These are phyloP conservation scores for Comarum palustre DNA, from an alignment of 306 rosid genomes.

Conservation along the genomic window DNA sequence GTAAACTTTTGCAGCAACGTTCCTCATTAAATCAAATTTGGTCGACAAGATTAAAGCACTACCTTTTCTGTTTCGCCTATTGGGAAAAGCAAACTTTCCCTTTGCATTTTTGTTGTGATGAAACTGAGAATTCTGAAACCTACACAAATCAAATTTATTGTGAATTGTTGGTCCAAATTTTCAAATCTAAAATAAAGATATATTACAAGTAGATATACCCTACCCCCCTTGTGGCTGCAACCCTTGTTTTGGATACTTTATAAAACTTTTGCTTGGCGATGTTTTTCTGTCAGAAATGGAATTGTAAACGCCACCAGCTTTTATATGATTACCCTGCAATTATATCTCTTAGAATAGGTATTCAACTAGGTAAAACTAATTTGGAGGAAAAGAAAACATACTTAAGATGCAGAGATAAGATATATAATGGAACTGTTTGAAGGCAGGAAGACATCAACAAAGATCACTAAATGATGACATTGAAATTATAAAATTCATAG, in stretches of 20 bases:
- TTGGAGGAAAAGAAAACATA: neutral
- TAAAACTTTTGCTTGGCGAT: slow-evolving; percentile 42
- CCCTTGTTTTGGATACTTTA: slow-evolving; percentile 50
- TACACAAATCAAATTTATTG: slow-evolving; percentile 32
- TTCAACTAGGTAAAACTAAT: neutral
- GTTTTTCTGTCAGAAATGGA: slow-evolving; percentile 52
- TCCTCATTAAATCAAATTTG: neutral
- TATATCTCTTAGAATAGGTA: slow-evolving; percentile 11
- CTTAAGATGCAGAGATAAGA: neutral
- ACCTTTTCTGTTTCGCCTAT: slow-evolving; percentile 54
- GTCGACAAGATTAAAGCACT: slow-evolving; percentile 31
- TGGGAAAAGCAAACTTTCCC: slow-evolving; percentile 37
- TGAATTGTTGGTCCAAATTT: slow-evolving; percentile 11
- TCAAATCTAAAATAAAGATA: slow-evolving; percentile 5
- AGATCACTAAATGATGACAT: neutral
- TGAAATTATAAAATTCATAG: neutral
- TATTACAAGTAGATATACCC: slow-evolving; percentile 17
- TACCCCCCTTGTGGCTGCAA: slow-evolving; percentile 42
- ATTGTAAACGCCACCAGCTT: slow-evolving; percentile 34
- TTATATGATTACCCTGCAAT: slow-evolving; percentile 47
- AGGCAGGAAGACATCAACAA: slow-evolving; percentile 3
- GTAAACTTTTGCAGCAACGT: neutral
- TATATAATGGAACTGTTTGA: neutral
- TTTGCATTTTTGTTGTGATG: slow-evolving; percentile 48
- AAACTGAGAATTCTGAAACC: slow-evolving; percentile 69